Evolutionary conservation across 371 early-diverging fungal genomes (phyloP), one percentile per base, ranked within the genome.

Genomic region (Syncephalastrum monosporum): DNA sequence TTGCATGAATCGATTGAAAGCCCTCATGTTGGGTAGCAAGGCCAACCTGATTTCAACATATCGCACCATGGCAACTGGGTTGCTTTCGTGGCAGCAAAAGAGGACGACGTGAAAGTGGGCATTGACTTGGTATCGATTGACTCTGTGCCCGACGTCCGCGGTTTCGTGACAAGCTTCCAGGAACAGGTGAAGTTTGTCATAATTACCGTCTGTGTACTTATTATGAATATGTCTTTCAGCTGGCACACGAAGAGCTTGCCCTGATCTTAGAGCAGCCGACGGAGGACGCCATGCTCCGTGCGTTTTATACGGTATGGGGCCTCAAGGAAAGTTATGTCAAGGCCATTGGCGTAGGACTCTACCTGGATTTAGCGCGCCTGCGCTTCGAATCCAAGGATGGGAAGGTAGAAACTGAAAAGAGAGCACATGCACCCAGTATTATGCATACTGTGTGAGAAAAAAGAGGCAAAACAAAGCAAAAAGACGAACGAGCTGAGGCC

Each of bases 41-140:
- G 57, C 25, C 21, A 15, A 14, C 46, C 38, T 1, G 77, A 79
- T 54, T 85, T 78, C 55, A 87, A 87, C 68, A 61, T 72, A 42
- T 83, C 85, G 12, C 87, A 87, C 72, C 82, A 83, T 60, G 85
- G 84, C n/a, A 70, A 82, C 65, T 87, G 81, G 83, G 82, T 83
- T 16, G 71, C 81, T 17, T 72, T 81, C 25, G 78, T 69, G 13
- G 73, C 72, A 13, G 61, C 60, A 41, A 49, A 47, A 29, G 45
- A 42, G 52, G 41, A 53, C 17, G 42, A 50, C 42, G 53, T 59
- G 43, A 50, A 55, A 8, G 65, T 87, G 24, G 87, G 87, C 25
- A 65, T 84, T 2, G 85, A 87, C 64, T 73, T 80, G 14, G 77
- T 77, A 7, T 55, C 50, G 25, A 64, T 79, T 17, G 73, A 77